These are phyloP conservation scores for Trichomonas vaginalis DNA, from an alignment of 208 protist species.

Conservation along the genomic window DNA sequence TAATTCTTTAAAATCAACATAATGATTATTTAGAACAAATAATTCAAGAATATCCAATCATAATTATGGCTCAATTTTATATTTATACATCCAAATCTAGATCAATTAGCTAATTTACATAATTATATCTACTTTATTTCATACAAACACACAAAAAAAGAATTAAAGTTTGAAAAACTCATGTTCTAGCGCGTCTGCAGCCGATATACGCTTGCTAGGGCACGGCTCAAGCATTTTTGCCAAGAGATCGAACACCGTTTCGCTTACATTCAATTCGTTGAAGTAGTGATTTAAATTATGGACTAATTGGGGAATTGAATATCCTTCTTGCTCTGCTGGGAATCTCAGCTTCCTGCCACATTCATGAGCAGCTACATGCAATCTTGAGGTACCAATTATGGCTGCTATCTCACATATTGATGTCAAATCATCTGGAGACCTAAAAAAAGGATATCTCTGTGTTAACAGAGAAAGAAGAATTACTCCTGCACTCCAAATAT, in stretches of 20 bases:
- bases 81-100: no score
- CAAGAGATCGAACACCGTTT: not conserved
- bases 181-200: not conserved
- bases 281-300: not conserved
- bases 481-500: conserved; percentile 25
- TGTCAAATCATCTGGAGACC: conserved; percentile 21
- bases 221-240: not conserved
- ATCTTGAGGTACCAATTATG: not conserved
- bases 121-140: no score
- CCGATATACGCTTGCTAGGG: not conserved
- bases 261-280: not conserved
- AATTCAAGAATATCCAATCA: no score
- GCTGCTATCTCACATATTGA: conserved; percentile 14
- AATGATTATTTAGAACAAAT: no score
- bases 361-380: not conserved
- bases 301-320: not conserved
- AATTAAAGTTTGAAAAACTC: not conserved
- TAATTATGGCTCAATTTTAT: no score
- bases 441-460: conserved; percentile 27
- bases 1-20: no score
- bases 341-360: not conserved
- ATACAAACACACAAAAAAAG: no score
- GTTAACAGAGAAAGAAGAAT: conserved; percentile 22
- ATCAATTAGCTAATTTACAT: no score
- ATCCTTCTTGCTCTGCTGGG: not conserved